Base-by-base conservation (phyloP, 192 early-diverging fungal species). In the Podochytrium sp. region DNA sequence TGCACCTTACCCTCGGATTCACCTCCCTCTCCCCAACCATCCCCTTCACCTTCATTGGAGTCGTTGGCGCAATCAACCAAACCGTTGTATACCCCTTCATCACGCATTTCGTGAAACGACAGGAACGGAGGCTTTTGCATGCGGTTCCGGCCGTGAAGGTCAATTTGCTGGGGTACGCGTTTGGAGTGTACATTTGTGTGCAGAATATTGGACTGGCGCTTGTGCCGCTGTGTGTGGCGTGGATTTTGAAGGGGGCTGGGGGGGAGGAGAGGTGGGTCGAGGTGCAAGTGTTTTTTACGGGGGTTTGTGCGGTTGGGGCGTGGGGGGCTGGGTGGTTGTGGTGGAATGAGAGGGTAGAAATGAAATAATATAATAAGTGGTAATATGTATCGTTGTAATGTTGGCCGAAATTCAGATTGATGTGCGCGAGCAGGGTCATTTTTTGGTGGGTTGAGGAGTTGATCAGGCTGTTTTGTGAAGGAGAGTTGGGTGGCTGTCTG, bases 1-100 rank as follows among this genome's bases (percentile, higher is more conserved):
- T 83, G 0, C 90, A 91, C 75, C 58, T 83, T 47, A 66, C 77
- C 2, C 76, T 91, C 34, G 90, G 85, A 10, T 60, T 88, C 14
- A 76, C 83, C 20, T 38, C 60, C 27, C 23, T 85, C 30, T 76
- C 76, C 37, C 90, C 90, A 4, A 79, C 89, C 10, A 64, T 79
- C 37, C 79, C 85, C 1, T 55, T 91, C 27, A 47, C 88, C 34
- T 70, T 83, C 20, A 65, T 91, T 27, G 90, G 90, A 40, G 60
- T 87, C 1, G 55, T 77, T 6, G 88, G 87, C 38, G 82, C 86
- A 0, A 82, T 91, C 56, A 86, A 88, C 65, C 20, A 34, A 23
- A 58, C 72, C 6, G 1, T 69, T 3, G 55, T 55, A 20, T 69
- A 69, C 37, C 66, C 66, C 14, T 56, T 55, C 40, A 51, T 69